Conservation (phyloP, 805 yeast genomes). For the Kuraishia cidri region DNA sequence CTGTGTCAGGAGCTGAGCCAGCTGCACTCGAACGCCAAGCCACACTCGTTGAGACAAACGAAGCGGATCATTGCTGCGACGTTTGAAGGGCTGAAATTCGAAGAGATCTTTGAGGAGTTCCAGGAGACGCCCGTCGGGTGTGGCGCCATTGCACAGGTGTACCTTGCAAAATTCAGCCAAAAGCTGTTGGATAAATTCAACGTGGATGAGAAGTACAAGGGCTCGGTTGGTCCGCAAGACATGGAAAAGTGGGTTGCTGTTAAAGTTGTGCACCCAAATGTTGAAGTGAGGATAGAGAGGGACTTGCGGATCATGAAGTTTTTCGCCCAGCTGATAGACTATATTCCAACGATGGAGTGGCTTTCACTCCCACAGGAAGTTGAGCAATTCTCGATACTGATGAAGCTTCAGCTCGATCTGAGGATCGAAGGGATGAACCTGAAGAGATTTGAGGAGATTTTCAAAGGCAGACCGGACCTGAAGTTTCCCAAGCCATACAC, state of each 20-base stretch:
- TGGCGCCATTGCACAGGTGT: constrained; percentile 98
- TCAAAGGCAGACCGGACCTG: constrained; percentile 44
- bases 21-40: constrained; percentile 75
- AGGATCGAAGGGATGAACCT: constrained; percentile 85
- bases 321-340: constrained; percentile 64
- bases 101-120: constrained; percentile 77
- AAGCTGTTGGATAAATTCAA: constrained; percentile 18
- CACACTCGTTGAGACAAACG: constrained; percentile 62
- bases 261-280: constrained; percentile 88
- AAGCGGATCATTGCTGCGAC: constrained; percentile 47
- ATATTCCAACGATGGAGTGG: constrained; percentile 96
- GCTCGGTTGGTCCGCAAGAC: neutral
- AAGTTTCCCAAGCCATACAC: constrained; percentile 76
- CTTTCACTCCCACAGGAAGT: constrained; percentile 91
- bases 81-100: constrained; percentile 43
- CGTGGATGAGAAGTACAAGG: constrained; percentile 2
- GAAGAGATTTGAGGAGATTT: constrained; percentile 61
- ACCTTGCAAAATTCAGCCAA: constrained; percentile 55
- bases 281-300: constrained; percentile 59
- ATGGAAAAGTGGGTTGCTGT: constrained; percentile 61
- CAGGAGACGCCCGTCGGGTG: constrained; percentile 76
- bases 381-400: constrained; percentile 73
- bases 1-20: constrained; percentile 70
- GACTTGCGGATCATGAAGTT: constrained; percentile 80
- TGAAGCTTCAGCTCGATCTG: constrained; percentile 84